These are phyloP conservation scores for Pythium phragmiticola DNA, from an alignment of 352 stramenopile species.

Conservation along the genomic window DNA sequence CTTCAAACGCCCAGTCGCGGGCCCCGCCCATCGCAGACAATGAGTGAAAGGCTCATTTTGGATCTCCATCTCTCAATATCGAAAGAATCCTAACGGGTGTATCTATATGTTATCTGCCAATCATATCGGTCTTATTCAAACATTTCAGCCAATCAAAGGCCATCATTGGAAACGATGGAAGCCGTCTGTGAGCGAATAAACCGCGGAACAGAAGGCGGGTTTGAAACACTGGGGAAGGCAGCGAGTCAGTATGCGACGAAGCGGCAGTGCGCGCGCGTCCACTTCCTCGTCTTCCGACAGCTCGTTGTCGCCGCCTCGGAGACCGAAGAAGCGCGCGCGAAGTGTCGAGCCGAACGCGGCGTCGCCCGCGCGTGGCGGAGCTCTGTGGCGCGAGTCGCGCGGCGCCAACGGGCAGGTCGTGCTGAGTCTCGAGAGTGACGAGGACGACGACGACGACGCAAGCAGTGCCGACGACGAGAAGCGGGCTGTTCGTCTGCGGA, in stretches of 20 bases:
- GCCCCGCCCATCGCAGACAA: conserved; percentile 6
- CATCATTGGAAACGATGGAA: conserved; percentile 24
- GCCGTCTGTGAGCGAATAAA: conserved; percentile 4
- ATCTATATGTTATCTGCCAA: conserved; percentile 16
- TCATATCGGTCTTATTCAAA: background rate
- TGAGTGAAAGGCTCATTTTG: background rate
- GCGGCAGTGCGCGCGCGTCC: background rate
- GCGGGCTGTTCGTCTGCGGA: background rate
- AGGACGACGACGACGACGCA: conserved; percentile 7
- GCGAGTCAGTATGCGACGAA: conserved; percentile 9
- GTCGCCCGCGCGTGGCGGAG: conserved; percentile 30
- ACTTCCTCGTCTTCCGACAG: conserved; percentile 3
- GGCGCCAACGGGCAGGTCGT: conserved; percentile 49
- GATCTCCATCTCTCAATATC: background rate
- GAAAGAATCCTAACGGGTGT: conserved; percentile 14
- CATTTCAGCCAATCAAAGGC: conserved; percentile 11
- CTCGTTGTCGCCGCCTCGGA: conserved; percentile 24
- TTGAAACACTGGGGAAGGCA: conserved; percentile 2
- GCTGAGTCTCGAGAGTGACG: conserved; percentile 35
- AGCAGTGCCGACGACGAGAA: background rate
- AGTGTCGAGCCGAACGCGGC: conserved; percentile 42
- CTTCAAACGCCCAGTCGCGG: conserved; percentile 11
- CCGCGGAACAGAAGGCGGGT: background rate
- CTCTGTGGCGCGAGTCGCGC: conserved; percentile 66
- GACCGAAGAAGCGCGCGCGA: conserved; percentile 54